Evolutionary conservation across 495 filamentous ascomycete species (phyloP).

Genomic region (Talaromyces adpressus): DNA sequence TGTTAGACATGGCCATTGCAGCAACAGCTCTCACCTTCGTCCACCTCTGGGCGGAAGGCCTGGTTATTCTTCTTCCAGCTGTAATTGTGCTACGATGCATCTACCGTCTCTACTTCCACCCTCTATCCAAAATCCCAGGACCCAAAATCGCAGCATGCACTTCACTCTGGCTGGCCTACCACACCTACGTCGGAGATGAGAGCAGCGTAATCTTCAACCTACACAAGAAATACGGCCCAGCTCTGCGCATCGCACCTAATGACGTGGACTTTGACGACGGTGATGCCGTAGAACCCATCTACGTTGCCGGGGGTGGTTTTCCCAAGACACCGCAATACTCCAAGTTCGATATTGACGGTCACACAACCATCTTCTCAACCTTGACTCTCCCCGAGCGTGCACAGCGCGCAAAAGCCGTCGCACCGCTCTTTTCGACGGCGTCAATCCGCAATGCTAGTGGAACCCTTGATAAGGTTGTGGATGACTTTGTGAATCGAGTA

Average conservation of each 20-base stretch:
- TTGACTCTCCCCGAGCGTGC: slow-evolving; percentile 29
- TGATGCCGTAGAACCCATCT: slow-evolving; percentile 37
- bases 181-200: slow-evolving; percentile 35
- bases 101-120: slow-evolving; percentile 25
- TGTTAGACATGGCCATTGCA: neutral
- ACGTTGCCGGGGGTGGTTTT: slow-evolving; percentile 39
- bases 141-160: slow-evolving; percentile 29
- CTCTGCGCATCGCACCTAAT: slow-evolving; percentile 42
- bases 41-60: neutral
- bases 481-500: slow-evolving; percentile 29
- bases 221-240: slow-evolving; percentile 35
- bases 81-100: slow-evolving; percentile 9
- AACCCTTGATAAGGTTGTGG: slow-evolving; percentile 25
- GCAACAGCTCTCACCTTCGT: neutral
- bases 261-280: slow-evolving; percentile 39
- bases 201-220: slow-evolving; percentile 24
- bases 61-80: neutral
- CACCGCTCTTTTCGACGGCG: slow-evolving; percentile 37
- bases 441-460: slow-evolving; percentile 24
- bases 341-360: slow-evolving; percentile 47
- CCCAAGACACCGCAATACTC: slow-evolving; percentile 36
- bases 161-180: slow-evolving; percentile 35
- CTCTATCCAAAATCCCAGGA: slow-evolving; percentile 30
- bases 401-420: slow-evolving; percentile 39
- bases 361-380: slow-evolving; percentile 45